Percentiles rank a stretch among this genome's conserved stretches.
Evolutionary conservation across 257 asterid genomes (phyloP).

Genomic region (Capsicum pubescens): DNA sequence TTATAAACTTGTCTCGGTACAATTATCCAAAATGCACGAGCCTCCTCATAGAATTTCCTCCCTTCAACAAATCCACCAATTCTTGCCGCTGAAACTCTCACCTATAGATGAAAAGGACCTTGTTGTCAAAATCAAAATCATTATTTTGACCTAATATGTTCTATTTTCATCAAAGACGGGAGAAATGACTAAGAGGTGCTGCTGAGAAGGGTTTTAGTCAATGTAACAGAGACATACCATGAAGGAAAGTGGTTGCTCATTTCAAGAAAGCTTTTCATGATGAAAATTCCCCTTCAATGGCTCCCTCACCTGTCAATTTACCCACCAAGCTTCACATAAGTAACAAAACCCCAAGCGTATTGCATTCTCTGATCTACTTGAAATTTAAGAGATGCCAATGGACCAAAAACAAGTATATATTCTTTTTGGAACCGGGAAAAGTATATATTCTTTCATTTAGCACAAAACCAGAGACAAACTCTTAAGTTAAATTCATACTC

Average conservation of each 20-base stretch:
- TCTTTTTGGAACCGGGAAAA: not conserved
- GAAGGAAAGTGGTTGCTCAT: conserved; percentile 41
- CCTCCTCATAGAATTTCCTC: conserved; percentile 37
- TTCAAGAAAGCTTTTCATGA: conserved; percentile 44
- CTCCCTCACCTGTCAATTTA: conserved; percentile 59
- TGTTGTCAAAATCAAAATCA: conserved; percentile 29
- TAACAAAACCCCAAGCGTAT: conserved; percentile 39
- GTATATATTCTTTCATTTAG: conserved; percentile 17
- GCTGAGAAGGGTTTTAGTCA: conserved; percentile 32
- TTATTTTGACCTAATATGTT: conserved; percentile 28
- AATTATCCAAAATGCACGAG: conserved; percentile 31
- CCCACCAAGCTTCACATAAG: conserved; percentile 56
- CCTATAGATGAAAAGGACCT: conserved; percentile 44
- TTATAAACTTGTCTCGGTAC: conserved; percentile 11
- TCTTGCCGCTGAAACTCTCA: conserved; percentile 34
- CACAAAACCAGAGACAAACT: conserved; percentile 8
- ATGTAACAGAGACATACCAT: conserved; percentile 47
- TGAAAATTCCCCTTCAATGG: conserved; percentile 50
- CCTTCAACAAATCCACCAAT: conserved; percentile 43
- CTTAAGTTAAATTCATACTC: conserved; percentile 22
- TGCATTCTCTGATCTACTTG: conserved; percentile 26
- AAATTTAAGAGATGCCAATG: conserved; percentile 7
- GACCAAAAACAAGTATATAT: not conserved
- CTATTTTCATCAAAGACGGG: conserved; percentile 21
- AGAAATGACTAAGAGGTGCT: conserved; percentile 32